A percentile compares a stretch with the other conserved stretches of the same genome.
Conservation (phyloP, 2,329 filamentous ascomycete genomes). For the Aspergillus pseudoterreus region DNA sequence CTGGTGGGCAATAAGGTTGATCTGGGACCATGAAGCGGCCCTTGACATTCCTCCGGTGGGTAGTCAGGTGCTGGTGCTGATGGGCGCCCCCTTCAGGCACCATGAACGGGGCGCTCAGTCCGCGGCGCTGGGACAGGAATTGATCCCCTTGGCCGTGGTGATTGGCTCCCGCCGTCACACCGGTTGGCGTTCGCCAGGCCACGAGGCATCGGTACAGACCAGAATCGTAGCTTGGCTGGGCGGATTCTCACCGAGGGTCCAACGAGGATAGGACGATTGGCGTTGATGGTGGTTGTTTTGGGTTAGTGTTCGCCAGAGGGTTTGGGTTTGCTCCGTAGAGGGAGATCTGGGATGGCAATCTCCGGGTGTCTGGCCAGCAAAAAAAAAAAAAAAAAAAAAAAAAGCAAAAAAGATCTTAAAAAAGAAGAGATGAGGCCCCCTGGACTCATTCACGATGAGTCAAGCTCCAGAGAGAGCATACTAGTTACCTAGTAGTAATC, state of each 20-base stretch:
- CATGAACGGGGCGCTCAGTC: conserved; percentile 2
- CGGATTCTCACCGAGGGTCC: background rate
- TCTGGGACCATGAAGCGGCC: conserved; percentile 2
- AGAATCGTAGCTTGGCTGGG: background rate
- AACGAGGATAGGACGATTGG: background rate
- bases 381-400: background rate
- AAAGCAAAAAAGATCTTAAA: background rate
- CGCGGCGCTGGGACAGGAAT: background rate
- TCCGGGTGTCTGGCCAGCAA: background rate
- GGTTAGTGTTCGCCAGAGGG: background rate
- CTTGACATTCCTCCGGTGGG: background rate
- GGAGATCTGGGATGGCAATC: background rate
- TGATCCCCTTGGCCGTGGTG: background rate
- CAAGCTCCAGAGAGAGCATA: too few species aligned
- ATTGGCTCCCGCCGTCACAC: background rate
- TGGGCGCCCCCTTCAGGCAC: conserved; percentile 1
- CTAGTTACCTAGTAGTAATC: too few species aligned
- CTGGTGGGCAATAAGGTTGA: conserved; percentile 4
- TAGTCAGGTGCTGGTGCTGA: background rate
- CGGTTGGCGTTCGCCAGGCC: background rate
- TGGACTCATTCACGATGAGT: too few species aligned
- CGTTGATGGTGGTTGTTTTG: background rate
- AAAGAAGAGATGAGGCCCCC: background rate
- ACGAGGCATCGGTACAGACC: conserved; percentile 5
- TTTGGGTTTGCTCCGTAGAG: background rate